Conservation (phyloP, 2,329 filamentous ascomycete genomes). For the Aureobasidium sp. region DNA sequence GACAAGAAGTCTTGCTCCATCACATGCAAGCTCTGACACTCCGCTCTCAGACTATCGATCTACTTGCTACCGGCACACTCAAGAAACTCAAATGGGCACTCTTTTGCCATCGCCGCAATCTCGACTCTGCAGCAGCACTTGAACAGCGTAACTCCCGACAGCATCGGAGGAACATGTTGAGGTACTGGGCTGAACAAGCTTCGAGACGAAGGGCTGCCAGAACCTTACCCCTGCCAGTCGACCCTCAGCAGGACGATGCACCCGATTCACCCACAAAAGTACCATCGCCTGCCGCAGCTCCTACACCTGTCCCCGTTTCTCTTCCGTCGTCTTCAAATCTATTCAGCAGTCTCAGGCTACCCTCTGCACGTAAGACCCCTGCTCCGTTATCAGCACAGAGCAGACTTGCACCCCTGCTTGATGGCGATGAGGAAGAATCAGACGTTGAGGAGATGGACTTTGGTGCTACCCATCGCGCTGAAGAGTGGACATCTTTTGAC, state of each 20-base stretch:
- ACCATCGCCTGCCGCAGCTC: not conserved
- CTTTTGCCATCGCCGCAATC: conserved; percentile 47
- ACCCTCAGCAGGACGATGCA: conserved; percentile 1
- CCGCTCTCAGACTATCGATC: conserved; percentile 40
- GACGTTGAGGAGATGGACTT: conserved; percentile 18
- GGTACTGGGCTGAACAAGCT: conserved; percentile 48
- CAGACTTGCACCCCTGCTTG: not conserved
- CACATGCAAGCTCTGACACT: conserved; percentile 39
- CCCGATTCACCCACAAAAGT: conserved; percentile 16
- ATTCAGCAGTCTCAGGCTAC: conserved; percentile 16
- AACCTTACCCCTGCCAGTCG: not conserved
- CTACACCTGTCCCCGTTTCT: not conserved
- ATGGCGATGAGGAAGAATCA: not conserved
- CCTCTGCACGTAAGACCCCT: conserved; percentile 13
- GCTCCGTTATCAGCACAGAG: not conserved
- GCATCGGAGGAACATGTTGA: conserved; percentile 49
- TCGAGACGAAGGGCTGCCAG: conserved; percentile 22
- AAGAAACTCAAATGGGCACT: conserved; percentile 52
- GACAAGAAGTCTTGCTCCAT: conserved; percentile 2
- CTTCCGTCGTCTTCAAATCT: conserved; percentile 3
- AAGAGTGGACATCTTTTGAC: conserved; percentile 35
- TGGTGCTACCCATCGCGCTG: conserved; percentile 27
- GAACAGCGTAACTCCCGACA: conserved; percentile 47
- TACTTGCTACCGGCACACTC: conserved; percentile 26
- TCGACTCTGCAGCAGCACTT: conserved; percentile 48